These are phyloP conservation scores for Psophocarpus tetragonolobus DNA, from an alignment of 306 rosid species.

Conservation along the genomic window DNA sequence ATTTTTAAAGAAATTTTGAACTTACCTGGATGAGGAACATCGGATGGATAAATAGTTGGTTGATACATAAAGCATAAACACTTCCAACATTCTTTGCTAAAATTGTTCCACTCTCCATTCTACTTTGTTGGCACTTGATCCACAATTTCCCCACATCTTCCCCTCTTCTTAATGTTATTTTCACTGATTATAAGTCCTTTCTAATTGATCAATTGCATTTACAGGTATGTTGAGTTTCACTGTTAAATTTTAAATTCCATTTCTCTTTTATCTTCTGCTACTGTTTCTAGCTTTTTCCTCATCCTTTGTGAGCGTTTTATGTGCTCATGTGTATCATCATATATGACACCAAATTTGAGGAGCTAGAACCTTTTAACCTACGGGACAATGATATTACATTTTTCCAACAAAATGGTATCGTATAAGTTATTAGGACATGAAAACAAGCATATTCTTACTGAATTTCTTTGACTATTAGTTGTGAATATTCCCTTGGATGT, in stretches of 20 bases:
- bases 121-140: not conserved
- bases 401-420: not conserved
- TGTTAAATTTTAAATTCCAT: not conserved
- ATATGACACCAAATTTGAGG: constrained; percentile 8
- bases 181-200: not conserved
- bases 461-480: constrained; percentile 5
- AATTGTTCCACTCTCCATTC: not conserved
- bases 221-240: not conserved
- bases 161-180: not conserved
- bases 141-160: not conserved
- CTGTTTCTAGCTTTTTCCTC: not conserved
- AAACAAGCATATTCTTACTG: not conserved
- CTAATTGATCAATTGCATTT: not conserved
- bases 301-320: not conserved
- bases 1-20: not conserved
- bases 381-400: not conserved
- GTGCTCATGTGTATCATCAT: constrained; percentile 20
- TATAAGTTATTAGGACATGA: not conserved
- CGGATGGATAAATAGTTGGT: not conserved
- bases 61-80: not conserved
- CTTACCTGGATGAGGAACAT: not conserved
- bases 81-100: not conserved
- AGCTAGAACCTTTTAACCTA: not conserved
- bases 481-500: constrained; percentile 10
- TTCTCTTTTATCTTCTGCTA: constrained; percentile 4